Base-by-base conservation (phyloP, 1,284 basidiomycete species). In the Vanrija sp. region DNA sequence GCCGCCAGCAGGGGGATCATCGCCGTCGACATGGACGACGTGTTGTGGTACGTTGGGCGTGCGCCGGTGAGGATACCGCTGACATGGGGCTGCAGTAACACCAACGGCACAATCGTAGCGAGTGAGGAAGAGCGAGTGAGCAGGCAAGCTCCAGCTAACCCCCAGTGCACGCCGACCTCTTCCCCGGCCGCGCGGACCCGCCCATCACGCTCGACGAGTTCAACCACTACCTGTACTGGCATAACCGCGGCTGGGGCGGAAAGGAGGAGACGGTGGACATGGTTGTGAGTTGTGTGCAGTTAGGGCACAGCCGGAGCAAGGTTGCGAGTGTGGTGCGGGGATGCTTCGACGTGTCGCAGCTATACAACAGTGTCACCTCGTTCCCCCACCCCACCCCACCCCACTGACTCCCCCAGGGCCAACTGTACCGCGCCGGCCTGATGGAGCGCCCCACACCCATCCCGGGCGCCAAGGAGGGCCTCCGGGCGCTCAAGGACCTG, bases 231-330 rank as follows among this genome's bases (percentile, higher is more conserved):
- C 65, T 77, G 26, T 88, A 86, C 70, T 88, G 84, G 85, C 65
- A 71, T 57, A 78, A 78, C 59, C 60, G 85, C 81, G 83, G 84
- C 48, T 91, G 88, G 88, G 89, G 89, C 18, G 81, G 81, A 5
- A 82, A 84, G 1, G 65, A 79, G 25, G 64, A 73, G 63, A 73
- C 71, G 3, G 65, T 73, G 7, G 58, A 57, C 18, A 73, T 71
- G 72, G 71, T 74, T 6, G 67, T 71, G 49, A 62, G 67, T 65
- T 23, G 21, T 23, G 26, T 8, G n/a, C n/a, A n/a, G n/a, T n/a
- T n/a, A n/a, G n/a, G n/a, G n/a, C n/a, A n/a, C n/a, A n/a, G n/a
- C n/a, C n/a, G n/a, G n/a, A n/a, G n/a, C n/a, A n/a, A n/a, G n/a
- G n/a, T n/a, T n/a, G n/a, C n/a, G n/a, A n/a, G n/a, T n/a, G n/a